These are phyloP conservation scores for Solanum peruvianum DNA, from an alignment of 257 asterid species.

Conservation along the genomic window DNA sequence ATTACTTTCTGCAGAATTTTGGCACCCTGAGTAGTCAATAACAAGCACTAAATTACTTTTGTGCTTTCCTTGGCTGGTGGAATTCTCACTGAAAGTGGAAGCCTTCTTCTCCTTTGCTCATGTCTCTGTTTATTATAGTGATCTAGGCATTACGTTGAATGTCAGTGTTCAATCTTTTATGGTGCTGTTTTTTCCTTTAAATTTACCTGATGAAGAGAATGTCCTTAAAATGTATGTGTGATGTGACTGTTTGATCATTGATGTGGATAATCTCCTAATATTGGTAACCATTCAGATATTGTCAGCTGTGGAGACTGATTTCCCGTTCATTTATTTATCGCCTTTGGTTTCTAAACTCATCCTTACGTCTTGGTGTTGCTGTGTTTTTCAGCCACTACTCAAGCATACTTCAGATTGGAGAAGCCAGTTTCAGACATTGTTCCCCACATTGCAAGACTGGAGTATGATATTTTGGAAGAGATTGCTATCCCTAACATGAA, in stretches of 20 bases:
- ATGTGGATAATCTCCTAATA: not conserved
- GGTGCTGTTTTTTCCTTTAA: not conserved
- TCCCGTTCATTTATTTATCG: not conserved
- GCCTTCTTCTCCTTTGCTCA: not conserved
- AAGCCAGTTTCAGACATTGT: constrained; percentile 56
- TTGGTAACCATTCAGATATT: not conserved
- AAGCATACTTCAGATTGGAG: constrained; percentile 58
- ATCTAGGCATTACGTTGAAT: not conserved
- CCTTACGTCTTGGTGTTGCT: not conserved
- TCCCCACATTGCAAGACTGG: constrained; percentile 56
- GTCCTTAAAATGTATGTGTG: not conserved
- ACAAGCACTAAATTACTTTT: not conserved
- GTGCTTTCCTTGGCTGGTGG: not conserved
- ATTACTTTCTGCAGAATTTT: not conserved
- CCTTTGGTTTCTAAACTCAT: not conserved
- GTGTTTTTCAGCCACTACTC: constrained; percentile 54
- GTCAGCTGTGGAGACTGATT: not conserved
- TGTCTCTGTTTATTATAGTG: not conserved
- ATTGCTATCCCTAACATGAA: constrained; percentile 55
- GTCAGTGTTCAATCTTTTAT: not conserved
- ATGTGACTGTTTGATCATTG: not conserved
- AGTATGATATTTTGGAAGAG: constrained; percentile 60
- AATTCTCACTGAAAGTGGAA: not conserved
- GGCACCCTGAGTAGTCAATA: not conserved
- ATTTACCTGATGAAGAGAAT: not conserved